Conservation (phyloP, 2,329 filamentous ascomycete species). For the Aspergillus quadrilineatus region DNA sequence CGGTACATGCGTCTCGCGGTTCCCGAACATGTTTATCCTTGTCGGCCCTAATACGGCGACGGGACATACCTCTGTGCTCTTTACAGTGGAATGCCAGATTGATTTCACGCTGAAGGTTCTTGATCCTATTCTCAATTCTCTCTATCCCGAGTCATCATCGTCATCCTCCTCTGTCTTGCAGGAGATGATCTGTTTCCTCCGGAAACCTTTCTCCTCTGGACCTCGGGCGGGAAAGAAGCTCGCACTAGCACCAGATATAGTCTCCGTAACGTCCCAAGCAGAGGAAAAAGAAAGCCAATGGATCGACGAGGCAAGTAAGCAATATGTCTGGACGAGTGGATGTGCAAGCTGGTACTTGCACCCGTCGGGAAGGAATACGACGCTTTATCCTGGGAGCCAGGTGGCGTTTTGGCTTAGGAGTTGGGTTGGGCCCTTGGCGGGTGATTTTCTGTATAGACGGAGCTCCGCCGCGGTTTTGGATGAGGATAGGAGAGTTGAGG, state of each 20-base stretch:
- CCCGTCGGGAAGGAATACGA: slow-evolving; percentile 50
- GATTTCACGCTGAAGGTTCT: slow-evolving; percentile 49
- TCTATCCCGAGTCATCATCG: background rate
- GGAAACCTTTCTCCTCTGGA: background rate
- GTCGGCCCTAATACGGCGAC: slow-evolving; percentile 50
- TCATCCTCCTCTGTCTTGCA: background rate
- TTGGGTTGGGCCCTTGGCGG: slow-evolving; percentile 42
- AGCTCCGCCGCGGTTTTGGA: background rate
- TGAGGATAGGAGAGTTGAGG: background rate
- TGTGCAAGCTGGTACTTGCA: slow-evolving; percentile 57
- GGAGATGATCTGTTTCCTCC: background rate
- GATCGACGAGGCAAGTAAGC: slow-evolving; percentile 44
- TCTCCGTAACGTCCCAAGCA: slow-evolving; percentile 38
- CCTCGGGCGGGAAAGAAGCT: background rate
- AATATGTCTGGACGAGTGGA: slow-evolving; percentile 51
- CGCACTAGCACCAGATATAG: background rate
- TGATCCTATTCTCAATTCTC: slow-evolving; percentile 39
- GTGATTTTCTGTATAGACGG: slow-evolving; percentile 32
- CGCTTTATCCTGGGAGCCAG: slow-evolving; percentile 56
- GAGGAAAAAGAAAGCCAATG: slow-evolving; percentile 37
- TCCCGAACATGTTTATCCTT: slow-evolving; percentile 51
- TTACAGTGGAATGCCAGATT: slow-evolving; percentile 54
- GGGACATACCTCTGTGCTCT: slow-evolving; percentile 53
- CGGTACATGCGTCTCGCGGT: slow-evolving; percentile 50
- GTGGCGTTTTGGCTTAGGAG: slow-evolving; percentile 51